Percentiles rank a stretch among this genome's conserved stretches.
Evolutionary conservation across 345 rosid species (phyloP).

Genomic region (Combretum micranthum): DNA sequence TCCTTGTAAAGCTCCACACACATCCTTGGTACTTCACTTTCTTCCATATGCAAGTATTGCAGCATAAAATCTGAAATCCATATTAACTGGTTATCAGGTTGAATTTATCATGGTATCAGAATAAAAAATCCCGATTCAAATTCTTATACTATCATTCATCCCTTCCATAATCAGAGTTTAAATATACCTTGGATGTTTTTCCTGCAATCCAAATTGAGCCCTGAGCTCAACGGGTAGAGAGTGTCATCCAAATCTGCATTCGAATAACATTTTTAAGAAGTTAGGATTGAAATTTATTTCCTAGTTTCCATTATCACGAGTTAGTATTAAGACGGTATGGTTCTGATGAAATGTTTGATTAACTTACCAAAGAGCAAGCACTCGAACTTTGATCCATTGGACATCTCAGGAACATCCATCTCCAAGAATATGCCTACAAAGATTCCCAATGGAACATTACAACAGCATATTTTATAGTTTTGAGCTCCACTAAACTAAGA

Average conservation of each 20-base stretch:
- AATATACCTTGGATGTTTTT: slow-evolving; percentile 63
- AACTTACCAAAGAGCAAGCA: slow-evolving; percentile 77
- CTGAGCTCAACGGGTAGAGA: slow-evolving; percentile 64
- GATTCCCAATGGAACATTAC: neutral
- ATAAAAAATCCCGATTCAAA: too few relatives aligned
- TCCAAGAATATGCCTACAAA: slow-evolving; percentile 23
- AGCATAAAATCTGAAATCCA: slow-evolving; percentile 61
- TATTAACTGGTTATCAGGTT: neutral
- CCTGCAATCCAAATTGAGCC: slow-evolving; percentile 82
- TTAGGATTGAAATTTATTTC: neutral
- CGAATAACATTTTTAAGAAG: neutral
- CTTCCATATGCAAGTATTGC: slow-evolving; percentile 56
- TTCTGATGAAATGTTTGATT: neutral
- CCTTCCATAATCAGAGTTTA: too few relatives aligned
- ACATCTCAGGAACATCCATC: slow-evolving; percentile 49
- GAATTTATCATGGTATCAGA: too few relatives aligned
- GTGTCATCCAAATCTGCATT: slow-evolving; percentile 87
- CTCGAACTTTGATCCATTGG: slow-evolving; percentile 41
- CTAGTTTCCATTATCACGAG: neutral
- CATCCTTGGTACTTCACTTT: slow-evolving; percentile 75
- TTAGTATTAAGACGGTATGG: neutral
- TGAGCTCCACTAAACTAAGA: too few relatives aligned
- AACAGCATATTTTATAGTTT: neutral
- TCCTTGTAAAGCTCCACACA: slow-evolving; percentile 83
- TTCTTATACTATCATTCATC: neutral